Conservation (phyloP, 208 protist species). For the Crithidia thermophila region DNA sequence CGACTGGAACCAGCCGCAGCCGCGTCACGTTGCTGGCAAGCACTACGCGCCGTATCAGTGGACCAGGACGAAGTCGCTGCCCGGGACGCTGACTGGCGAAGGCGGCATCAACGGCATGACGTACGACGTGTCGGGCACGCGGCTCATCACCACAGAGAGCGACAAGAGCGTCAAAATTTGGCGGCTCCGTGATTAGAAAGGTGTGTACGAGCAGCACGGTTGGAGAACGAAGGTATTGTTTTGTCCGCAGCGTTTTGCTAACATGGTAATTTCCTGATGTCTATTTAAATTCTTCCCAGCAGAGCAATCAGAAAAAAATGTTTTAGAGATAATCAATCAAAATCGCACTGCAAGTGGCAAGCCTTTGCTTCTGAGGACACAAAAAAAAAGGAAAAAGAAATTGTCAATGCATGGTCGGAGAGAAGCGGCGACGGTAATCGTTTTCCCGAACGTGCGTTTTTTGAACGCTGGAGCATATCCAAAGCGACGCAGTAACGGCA, state of each 20-base stretch:
- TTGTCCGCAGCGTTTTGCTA: too few relatives aligned
- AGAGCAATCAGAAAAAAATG: too few relatives aligned
- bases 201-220: background rate
- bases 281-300: too few relatives aligned
- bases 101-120: conserved; percentile 90
- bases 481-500: too few relatives aligned
- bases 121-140: conserved; percentile 97
- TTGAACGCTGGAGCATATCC: too few relatives aligned
- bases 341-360: too few relatives aligned
- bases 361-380: too few relatives aligned
- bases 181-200: conserved; percentile 53
- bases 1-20: conserved; percentile 96
- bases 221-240: background rate
- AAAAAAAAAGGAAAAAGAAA: background rate
- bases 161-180: conserved; percentile 99
- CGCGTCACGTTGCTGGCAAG: conserved; percentile 18
- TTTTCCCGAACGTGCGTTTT: too few relatives aligned
- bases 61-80: conserved; percentile 78
- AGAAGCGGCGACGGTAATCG: background rate
- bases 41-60: conserved; percentile 82
- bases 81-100: conserved; percentile 85
- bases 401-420: background rate
- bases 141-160: conserved; percentile 98
- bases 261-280: too few relatives aligned
- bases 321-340: too few relatives aligned